phyloP scores from a whole-genome alignment of 1,139 yeast genomes.

The Candida glucosophila region DNA sequence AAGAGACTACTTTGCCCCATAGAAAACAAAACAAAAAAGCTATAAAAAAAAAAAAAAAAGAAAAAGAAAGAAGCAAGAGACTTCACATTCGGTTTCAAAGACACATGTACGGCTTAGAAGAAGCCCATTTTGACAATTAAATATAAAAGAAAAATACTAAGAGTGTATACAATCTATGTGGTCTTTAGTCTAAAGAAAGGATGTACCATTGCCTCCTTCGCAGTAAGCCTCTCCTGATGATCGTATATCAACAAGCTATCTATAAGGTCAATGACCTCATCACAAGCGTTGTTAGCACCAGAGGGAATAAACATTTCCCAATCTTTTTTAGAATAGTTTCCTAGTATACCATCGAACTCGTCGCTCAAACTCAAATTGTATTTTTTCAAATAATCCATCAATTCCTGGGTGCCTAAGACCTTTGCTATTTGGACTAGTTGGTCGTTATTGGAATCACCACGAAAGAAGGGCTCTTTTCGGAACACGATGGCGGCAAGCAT shows the following conservation, averaged over 20 bases:
- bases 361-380: slow-evolving; percentile 53
- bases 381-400: slow-evolving; percentile 50
- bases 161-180: too few relatives aligned
- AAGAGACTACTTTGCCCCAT: too few relatives aligned
- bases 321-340: slow-evolving; percentile 58
- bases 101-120: too few relatives aligned
- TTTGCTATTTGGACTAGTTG: slow-evolving; percentile 73
- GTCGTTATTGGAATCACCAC: slow-evolving; percentile 72
- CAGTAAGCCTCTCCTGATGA: slow-evolving; percentile 68
- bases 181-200: slow-evolving; percentile 34
- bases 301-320: slow-evolving; percentile 52
- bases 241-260: slow-evolving; percentile 62
- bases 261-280: slow-evolving; percentile 58
- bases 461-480: slow-evolving; percentile 70
- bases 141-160: too few relatives aligned
- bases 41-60: too few relatives aligned
- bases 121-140: too few relatives aligned
- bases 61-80: too few relatives aligned
- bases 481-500: slow-evolving; percentile 72
- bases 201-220: slow-evolving; percentile 66
- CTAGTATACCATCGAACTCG: slow-evolving; percentile 62
- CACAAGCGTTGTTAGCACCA: slow-evolving; percentile 46
- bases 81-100: too few relatives aligned
- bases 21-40: too few relatives aligned
- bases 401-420: slow-evolving; percentile 65